Percentiles rank a stretch among this genome's conserved stretches.
These are phyloP conservation scores for Candida hungchunana DNA, from an alignment of 805 yeast genomes.

Conservation along the genomic window DNA sequence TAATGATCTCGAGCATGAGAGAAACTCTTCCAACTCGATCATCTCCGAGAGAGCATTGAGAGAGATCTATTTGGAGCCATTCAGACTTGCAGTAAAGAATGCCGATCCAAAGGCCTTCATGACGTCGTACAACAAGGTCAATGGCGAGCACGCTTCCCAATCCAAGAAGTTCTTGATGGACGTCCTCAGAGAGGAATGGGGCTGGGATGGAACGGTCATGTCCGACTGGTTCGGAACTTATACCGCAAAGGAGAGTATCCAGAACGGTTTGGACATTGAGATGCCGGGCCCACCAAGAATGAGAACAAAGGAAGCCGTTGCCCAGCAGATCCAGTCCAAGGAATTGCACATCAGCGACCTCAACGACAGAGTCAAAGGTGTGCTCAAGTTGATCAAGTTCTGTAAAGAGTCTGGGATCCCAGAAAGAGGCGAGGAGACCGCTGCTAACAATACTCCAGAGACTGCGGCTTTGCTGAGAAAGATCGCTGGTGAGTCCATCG, in stretches of 20 bases:
- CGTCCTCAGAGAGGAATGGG: slow-evolving; percentile 52
- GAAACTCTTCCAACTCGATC: slow-evolving; percentile 44
- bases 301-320: slow-evolving; percentile 33
- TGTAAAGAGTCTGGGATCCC: slow-evolving; percentile 36
- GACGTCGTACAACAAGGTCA: slow-evolving; percentile 62
- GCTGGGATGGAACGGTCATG: slow-evolving; percentile 51
- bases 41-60: slow-evolving; percentile 59
- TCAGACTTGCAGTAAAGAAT: slow-evolving; percentile 52
- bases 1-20: slow-evolving; percentile 57
- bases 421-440: slow-evolving; percentile 21
- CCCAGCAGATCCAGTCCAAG: slow-evolving; percentile 39
- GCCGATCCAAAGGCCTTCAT: slow-evolving; percentile 51
- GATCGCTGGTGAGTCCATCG: slow-evolving; percentile 47
- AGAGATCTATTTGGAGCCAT: slow-evolving; percentile 61
- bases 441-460: slow-evolving; percentile 42
- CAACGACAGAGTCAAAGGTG: slow-evolving; percentile 46
- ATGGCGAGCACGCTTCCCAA: slow-evolving; percentile 56
- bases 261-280: slow-evolving; percentile 58
- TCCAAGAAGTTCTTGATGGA: slow-evolving; percentile 38
- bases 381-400: slow-evolving; percentile 46
- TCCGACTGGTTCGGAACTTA: slow-evolving; percentile 64
- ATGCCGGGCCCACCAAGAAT: slow-evolving; percentile 63
- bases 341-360: slow-evolving; percentile 37
- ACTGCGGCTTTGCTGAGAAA: slow-evolving; percentile 40
- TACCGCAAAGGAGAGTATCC: slow-evolving; percentile 41